Conservation (phyloP, 2,329 filamentous ascomycete species). For the Fusarium sulawesiense region DNA sequence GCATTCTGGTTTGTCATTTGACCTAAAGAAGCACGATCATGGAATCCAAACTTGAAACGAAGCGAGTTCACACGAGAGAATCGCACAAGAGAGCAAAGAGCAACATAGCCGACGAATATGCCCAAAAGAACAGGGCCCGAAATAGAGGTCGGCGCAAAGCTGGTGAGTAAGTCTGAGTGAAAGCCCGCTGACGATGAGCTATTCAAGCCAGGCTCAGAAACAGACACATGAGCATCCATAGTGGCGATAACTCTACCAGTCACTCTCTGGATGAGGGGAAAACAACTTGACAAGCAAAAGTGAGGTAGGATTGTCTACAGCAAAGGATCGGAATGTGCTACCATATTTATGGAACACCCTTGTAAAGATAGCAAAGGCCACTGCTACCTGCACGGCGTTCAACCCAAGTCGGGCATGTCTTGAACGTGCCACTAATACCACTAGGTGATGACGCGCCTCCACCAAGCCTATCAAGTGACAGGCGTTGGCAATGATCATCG, state of each 20-base stretch:
- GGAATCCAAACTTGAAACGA: conserved; percentile 48
- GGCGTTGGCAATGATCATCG: conserved; percentile 1
- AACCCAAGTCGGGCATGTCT: conserved; percentile 16
- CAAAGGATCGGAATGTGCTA: neutral
- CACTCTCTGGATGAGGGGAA: neutral
- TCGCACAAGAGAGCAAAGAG: conserved; percentile 52
- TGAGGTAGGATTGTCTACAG: conserved; percentile 3
- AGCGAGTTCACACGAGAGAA: conserved; percentile 50
- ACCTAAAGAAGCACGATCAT: conserved; percentile 52
- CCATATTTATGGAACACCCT: conserved; percentile 29
- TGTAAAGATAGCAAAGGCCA: neutral
- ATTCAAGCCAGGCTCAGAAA: conserved; percentile 18
- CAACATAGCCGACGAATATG: conserved; percentile 47
- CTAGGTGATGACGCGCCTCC: conserved; percentile 3
- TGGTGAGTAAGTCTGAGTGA: neutral
- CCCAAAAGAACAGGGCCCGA: conserved; percentile 31
- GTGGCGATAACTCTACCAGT: neutral
- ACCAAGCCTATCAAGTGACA: conserved; percentile 11
- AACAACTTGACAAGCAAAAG: neutral
- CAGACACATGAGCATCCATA: conserved; percentile 20
- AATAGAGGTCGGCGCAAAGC: conserved; percentile 20
- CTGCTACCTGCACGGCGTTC: conserved; percentile 1
- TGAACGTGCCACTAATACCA: conserved; percentile 1
- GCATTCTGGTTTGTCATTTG: conserved; percentile 59
- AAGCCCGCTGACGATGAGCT: conserved; percentile 7